Conservation (phyloP, 176 grass and related monocot species). For the Raddia distichophylla region DNA sequence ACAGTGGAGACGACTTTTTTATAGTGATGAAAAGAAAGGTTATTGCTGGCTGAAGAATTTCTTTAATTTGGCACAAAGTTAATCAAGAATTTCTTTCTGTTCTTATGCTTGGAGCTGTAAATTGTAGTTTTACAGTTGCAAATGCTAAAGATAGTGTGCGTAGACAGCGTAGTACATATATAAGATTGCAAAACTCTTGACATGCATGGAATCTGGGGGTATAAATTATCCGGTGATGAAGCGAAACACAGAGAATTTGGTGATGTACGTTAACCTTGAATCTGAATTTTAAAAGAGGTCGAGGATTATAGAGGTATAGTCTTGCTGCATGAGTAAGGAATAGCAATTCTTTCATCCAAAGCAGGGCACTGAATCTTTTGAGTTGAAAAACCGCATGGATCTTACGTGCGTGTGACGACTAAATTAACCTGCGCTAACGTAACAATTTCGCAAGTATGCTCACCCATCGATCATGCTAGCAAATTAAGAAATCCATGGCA, state of each 20-base stretch:
- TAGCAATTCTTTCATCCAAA: not conserved
- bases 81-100: not conserved
- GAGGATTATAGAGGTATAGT: not conserved
- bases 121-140: not conserved
- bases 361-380: no score
- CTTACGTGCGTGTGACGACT: not conserved
- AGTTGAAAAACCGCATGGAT: not conserved
- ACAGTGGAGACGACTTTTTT: not conserved
- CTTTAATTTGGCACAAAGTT: not conserved
- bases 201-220: not conserved
- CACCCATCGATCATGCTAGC: not conserved
- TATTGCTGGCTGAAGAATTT: slow-evolving; percentile 3
- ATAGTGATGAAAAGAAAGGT: not conserved
- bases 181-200: not conserved
- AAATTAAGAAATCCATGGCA: not conserved
- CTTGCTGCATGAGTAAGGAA: not conserved
- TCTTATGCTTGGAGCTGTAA: not conserved
- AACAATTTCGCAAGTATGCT: not conserved
- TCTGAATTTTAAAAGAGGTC: not conserved
- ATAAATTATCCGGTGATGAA: not conserved
- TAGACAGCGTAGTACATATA: not conserved
- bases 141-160: not conserved
- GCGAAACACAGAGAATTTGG: not conserved
- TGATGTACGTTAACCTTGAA: not conserved
- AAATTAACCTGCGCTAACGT: not conserved